phyloP scores from a whole-genome alignment of 352 stramenopile species.

The Paralagenidium karlingii region DNA sequence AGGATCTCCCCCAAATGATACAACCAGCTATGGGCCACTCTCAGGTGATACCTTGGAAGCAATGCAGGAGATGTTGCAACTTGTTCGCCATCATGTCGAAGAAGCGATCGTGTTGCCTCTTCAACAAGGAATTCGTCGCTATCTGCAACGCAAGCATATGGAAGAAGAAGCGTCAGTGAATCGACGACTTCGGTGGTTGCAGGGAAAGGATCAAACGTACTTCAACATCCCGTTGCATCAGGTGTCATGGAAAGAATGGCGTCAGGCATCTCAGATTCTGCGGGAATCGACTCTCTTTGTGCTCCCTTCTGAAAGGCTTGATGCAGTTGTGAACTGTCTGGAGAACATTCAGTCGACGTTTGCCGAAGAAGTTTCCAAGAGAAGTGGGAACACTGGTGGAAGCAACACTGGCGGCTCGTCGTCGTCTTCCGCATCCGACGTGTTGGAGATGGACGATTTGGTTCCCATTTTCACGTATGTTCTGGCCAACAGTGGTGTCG shows the following conservation, averaged over 20 bases:
- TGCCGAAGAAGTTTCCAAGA: slow-evolving; percentile 54
- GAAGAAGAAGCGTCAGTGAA: slow-evolving; percentile 73
- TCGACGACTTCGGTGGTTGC: slow-evolving; percentile 77
- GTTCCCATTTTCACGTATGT: slow-evolving; percentile 86
- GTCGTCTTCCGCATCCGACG: slow-evolving; percentile 8
- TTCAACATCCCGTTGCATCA: slow-evolving; percentile 80
- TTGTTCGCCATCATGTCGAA: slow-evolving; percentile 38
- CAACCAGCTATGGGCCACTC: slow-evolving; percentile 10
- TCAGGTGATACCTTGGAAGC: too few relatives aligned
- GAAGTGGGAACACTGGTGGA: slow-evolving; percentile 4
- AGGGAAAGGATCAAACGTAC: slow-evolving; percentile 85
- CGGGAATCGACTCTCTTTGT: slow-evolving; percentile 33
- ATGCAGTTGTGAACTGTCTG: slow-evolving; percentile 59
- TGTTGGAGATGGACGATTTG: slow-evolving; percentile 71
- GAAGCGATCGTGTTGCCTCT: slow-evolving; percentile 62
- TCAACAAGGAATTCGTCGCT: slow-evolving; percentile 38
- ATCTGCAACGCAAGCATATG: slow-evolving; percentile 45
- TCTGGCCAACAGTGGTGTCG: slow-evolving; percentile 73
- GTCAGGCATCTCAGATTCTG: slow-evolving; percentile 54
- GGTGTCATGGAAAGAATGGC: slow-evolving; percentile 78
- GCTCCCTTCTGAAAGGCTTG: slow-evolving; percentile 66
- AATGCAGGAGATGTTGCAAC: slow-evolving; percentile 2
- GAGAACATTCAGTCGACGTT: slow-evolving; percentile 67
- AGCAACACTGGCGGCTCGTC: not conserved
- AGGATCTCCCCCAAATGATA: too few relatives aligned